These are phyloP conservation scores for Drosera capensis DNA, from an alignment of 148 eudicot genomes.

Conservation along the genomic window DNA sequence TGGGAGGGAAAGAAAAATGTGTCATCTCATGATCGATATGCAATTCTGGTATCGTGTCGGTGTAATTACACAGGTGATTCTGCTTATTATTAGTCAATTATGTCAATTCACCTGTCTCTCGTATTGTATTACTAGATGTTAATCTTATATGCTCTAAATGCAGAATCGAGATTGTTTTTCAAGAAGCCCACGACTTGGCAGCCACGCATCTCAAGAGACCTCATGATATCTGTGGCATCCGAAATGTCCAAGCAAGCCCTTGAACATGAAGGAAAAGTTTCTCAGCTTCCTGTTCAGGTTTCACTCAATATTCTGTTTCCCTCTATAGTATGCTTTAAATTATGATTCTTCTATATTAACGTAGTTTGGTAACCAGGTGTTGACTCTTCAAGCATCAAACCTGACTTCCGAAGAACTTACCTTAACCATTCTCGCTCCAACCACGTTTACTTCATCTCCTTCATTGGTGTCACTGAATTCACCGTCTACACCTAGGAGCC, in stretches of 20 bases:
- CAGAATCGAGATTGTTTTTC: slow-evolving; percentile 85
- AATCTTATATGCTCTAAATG: slow-evolving; percentile 10
- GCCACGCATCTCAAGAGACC: slow-evolving; percentile 76
- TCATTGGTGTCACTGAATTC: slow-evolving; percentile 67
- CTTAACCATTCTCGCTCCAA: slow-evolving; percentile 86
- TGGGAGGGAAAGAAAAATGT: slow-evolving; percentile 24
- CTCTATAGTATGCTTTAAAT: neutral
- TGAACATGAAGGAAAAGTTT: slow-evolving; percentile 34
- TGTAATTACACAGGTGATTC: slow-evolving; percentile 82
- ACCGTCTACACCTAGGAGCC: slow-evolving; percentile 50
- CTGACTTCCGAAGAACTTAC: slow-evolving; percentile 75
- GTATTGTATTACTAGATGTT: too few species aligned
- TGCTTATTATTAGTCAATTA: too few species aligned
- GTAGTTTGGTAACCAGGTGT: slow-evolving; percentile 39
- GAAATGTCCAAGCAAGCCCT: slow-evolving; percentile 60
- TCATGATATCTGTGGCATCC: slow-evolving; percentile 92
- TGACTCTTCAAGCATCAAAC: slow-evolving; percentile 97
- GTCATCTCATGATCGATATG: slow-evolving; percentile 50
- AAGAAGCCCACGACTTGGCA: slow-evolving; percentile 83
- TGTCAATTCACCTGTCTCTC: too few species aligned
- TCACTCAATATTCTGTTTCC: too few species aligned
- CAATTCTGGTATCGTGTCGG: slow-evolving; percentile 82
- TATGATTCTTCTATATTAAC: slow-evolving; percentile 7
- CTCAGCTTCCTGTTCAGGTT: slow-evolving; percentile 97
- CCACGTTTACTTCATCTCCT: slow-evolving; percentile 66